phyloP scores from a whole-genome alignment of 2,329 filamentous ascomycete genomes.

The Pseudonectria foliicola region DNA sequence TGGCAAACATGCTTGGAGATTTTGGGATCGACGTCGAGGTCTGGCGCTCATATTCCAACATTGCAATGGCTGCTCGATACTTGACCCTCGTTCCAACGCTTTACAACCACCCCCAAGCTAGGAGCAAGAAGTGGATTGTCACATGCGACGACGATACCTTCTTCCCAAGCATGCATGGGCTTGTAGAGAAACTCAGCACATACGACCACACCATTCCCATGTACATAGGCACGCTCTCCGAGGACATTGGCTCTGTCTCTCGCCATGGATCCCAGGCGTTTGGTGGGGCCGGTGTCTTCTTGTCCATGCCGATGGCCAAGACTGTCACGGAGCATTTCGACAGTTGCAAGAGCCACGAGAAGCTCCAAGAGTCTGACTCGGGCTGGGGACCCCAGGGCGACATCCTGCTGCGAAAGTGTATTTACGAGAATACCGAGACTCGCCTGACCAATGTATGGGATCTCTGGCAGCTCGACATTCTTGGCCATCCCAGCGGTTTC shows the following conservation, averaged over 20 bases:
- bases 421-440: constrained; percentile 55
- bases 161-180: constrained; percentile 50
- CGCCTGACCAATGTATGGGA: constrained; percentile 50
- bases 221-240: constrained; percentile 56
- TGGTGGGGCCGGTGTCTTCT: constrained; percentile 56
- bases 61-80: constrained; percentile 54
- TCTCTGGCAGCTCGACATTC: constrained; percentile 55
- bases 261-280: constrained; percentile 58
- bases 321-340: constrained; percentile 39
- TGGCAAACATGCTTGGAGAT: constrained; percentile 37
- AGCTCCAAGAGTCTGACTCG: constrained; percentile 47
- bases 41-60: constrained; percentile 43
- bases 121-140: constrained; percentile 50
- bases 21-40: constrained; percentile 52
- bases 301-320: constrained; percentile 44
- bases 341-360: constrained; percentile 40
- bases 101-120: constrained; percentile 43
- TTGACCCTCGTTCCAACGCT: constrained; percentile 47
- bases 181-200: constrained; percentile 43
- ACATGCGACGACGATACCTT: constrained; percentile 61
- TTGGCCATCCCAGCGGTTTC: constrained; percentile 54
- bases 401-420: constrained; percentile 54
- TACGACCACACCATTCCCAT: constrained; percentile 46
- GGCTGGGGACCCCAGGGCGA: constrained; percentile 56
- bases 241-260: constrained; percentile 52